A percentile compares a stretch with the other conserved stretches of the same genome.
Evolutionary conservation across 73 alveolate genomes (phyloP).

Genomic region (Effrenium voratum): DNA sequence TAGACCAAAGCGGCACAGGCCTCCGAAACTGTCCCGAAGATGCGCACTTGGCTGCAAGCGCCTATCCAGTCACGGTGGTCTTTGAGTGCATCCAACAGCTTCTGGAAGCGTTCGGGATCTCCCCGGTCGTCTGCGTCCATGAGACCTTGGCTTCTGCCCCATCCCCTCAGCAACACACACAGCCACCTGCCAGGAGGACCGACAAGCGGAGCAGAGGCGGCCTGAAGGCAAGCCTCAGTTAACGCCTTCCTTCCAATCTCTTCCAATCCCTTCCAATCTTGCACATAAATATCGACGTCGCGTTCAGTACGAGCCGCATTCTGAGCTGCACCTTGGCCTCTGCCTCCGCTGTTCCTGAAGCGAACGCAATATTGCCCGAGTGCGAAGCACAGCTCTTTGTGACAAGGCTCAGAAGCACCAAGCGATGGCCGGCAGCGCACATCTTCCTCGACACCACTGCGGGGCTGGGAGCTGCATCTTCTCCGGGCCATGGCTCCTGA

Average conservation of each 20-base stretch:
- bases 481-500: conserved; percentile 71
- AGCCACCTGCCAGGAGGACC: background rate
- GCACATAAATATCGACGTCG: background rate
- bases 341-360: conserved; percentile 67
- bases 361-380: background rate
- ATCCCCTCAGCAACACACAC: background rate
- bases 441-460: conserved; percentile 15
- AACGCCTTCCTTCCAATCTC: background rate
- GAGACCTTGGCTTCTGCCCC: background rate
- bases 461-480: conserved; percentile 30
- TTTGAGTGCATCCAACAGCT: conserved; percentile 21
- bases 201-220: background rate
- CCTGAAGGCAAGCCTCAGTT: background rate
- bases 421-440: conserved; percentile 26
- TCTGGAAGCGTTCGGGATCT: conserved; percentile 60
- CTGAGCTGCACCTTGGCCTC: conserved; percentile 86
- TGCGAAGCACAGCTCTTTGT: background rate
- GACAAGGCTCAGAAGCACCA: conserved; percentile 21
- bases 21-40: conserved; percentile 75
- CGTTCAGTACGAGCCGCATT: conserved; percentile 26
- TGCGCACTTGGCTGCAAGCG: conserved; percentile 58
- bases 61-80: conserved; percentile 57
- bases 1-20: background rate
- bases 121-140: conserved; percentile 89
- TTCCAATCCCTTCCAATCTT: background rate